Conservation (phyloP, 2,329 filamentous ascomycete genomes). For the Rachicladosporium sp. region DNA sequence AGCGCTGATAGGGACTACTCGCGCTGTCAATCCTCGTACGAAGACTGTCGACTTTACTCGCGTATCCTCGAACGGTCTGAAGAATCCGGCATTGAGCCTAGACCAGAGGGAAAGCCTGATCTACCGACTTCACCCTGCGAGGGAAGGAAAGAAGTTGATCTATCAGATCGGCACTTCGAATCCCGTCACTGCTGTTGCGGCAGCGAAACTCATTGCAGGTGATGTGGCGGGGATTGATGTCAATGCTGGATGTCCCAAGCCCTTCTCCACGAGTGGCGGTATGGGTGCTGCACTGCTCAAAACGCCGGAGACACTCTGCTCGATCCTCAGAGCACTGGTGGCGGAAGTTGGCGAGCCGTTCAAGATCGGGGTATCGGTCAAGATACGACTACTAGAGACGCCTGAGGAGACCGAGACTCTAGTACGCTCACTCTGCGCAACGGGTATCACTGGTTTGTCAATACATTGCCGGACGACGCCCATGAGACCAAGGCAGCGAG, state of each 20-base stretch:
- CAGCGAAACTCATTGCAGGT: constrained; percentile 68
- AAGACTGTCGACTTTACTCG: constrained; percentile 78
- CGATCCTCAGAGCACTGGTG: constrained; percentile 75
- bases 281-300: constrained; percentile 89
- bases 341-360: constrained; percentile 62
- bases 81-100: constrained; percentile 42
- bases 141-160: constrained; percentile 63
- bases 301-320: constrained; percentile 70
- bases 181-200: constrained; percentile 69
- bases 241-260: constrained; percentile 96
- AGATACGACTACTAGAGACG: constrained; percentile 78
- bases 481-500: constrained; percentile 82
- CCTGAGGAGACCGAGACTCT: constrained; percentile 63
- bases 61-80: constrained; percentile 56
- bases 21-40: constrained; percentile 62
- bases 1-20: constrained; percentile 75
- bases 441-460: constrained; percentile 83
- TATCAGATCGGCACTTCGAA: constrained; percentile 88
- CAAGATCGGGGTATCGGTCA: constrained; percentile 89
- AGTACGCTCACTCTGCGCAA: constrained; percentile 65
- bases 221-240: constrained; percentile 93
- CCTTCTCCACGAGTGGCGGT: constrained; percentile 82
- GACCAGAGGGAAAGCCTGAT: constrained; percentile 53
- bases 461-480: constrained; percentile 93
- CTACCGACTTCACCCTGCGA: constrained; percentile 68